Percentiles rank a stretch among this genome's conserved stretches.
These are phyloP conservation scores for Trichosporon sp. DNA, from an alignment of 1,284 basidiomycete genomes.

Conservation along the genomic window DNA sequence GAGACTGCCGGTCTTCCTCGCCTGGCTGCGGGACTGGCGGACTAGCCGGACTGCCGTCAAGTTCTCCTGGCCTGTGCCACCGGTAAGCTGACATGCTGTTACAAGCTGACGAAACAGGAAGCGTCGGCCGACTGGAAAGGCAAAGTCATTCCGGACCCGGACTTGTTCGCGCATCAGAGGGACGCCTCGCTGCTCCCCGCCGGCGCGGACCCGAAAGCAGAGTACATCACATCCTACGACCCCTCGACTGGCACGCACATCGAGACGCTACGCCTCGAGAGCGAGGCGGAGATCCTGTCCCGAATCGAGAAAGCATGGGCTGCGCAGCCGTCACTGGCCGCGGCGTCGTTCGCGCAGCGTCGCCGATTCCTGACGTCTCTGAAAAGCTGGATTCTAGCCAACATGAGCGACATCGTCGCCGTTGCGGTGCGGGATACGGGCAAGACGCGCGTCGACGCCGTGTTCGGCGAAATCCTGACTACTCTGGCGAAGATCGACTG, in stretches of 20 bases:
- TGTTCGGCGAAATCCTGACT: slow-evolving; percentile 80
- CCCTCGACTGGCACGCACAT: slow-evolving; percentile 68
- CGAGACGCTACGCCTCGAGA: slow-evolving; percentile 54
- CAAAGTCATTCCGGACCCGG: slow-evolving; percentile 23
- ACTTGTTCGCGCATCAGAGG: slow-evolving; percentile 28
- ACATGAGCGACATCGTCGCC: slow-evolving; percentile 68
- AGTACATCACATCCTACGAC: slow-evolving; percentile 83
- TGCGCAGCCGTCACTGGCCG: slow-evolving; percentile 67
- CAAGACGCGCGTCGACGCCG: slow-evolving; percentile 87
- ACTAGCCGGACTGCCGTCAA: slow-evolving; percentile 54
- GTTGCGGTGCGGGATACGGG: slow-evolving; percentile 94
- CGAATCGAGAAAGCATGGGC: slow-evolving; percentile 52
- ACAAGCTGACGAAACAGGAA: slow-evolving; percentile 16
- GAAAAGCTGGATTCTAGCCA: slow-evolving; percentile 78
- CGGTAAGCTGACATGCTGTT: slow-evolving; percentile 49
- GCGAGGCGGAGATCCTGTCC: slow-evolving; percentile 66
- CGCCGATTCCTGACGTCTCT: slow-evolving; percentile 75
- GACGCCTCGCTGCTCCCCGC: slow-evolving; percentile 28
- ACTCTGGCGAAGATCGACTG: slow-evolving; percentile 79
- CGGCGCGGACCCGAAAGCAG: slow-evolving; percentile 47
- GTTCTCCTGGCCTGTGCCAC: slow-evolving; percentile 58
- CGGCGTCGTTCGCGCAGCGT: slow-evolving; percentile 69
- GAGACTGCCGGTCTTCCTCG: slow-evolving; percentile 9
- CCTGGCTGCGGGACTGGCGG: slow-evolving; percentile 13
- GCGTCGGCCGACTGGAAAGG: slow-evolving; percentile 28